Base-by-base conservation (phyloP, 2,329 filamentous ascomycete species). In the Diaporthe amygdali region DNA sequence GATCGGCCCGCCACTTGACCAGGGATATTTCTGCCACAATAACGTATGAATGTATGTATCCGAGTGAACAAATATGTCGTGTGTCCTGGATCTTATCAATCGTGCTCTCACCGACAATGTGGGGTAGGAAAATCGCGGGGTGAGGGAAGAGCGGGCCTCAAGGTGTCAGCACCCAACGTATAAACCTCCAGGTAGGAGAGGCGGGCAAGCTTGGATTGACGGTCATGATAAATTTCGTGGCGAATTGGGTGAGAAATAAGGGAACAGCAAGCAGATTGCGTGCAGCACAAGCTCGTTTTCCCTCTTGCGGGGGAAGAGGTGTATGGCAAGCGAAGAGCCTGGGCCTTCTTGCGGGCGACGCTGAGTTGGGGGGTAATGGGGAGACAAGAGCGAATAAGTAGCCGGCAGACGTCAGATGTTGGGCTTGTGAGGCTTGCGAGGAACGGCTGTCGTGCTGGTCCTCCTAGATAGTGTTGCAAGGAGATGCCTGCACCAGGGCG, bases 151-250 rank as follows among this genome's bases (percentile, higher is more conserved):
- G 71, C 73, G 70, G 68, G 71, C 74, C 74, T 84, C 79, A 85
- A 76, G 82, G 83, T 72, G 79, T 82, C 76, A 83, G 79, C 74
- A 82, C 79, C 82, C 81, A 81, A 77, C 81, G 79, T 79, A 83
- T 77, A 78, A 82, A 81, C 79, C 83, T 84, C 84, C 83, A 82
- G 77, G 78, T 79, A 79, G 82, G 83, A 82, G 82, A 83, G 77
- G 76, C 78, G 74, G 81, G 77, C 76, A 79, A 77, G 74, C 77
- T 80, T 78, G 78, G 81, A 79, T 82, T 82, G 80, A 79, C 81
- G 79, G 80, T 84, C 84, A 85, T 86, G 82, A 84, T 86, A 85
- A 76, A 47, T 81, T 75, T 79, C 75, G 76, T 76, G 76, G 73
- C 74, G 71, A 77, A 56, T 51, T 51, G 61, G 69, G 49, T n/a